Evolutionary conservation across 208 protist genomes (phyloP).

Genomic region (Trypanosoma mega): DNA sequence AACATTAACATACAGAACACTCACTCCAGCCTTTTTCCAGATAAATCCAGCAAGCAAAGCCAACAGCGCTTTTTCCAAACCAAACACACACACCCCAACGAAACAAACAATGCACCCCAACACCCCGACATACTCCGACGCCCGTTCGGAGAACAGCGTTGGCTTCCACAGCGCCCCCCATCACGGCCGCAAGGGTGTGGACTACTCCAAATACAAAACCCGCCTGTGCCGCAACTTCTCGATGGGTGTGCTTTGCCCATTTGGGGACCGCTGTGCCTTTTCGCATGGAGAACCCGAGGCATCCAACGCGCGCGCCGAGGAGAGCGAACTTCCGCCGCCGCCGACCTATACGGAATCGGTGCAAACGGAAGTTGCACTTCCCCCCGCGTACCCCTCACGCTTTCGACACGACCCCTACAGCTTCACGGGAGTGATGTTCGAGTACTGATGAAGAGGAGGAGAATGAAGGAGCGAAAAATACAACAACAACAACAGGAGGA

Average conservation of each 20-base stretch:
- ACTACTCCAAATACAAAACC: slow-evolving; percentile 85
- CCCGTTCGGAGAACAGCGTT: slow-evolving; percentile 26
- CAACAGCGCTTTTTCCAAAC: too few relatives aligned
- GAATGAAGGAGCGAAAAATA: too few relatives aligned
- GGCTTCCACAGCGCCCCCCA: slow-evolving; percentile 25
- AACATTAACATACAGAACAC: too few relatives aligned
- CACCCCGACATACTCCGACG: slow-evolving; percentile 25
- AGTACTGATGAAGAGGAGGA: slow-evolving; percentile 25
- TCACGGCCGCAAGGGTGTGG: slow-evolving; percentile 58
- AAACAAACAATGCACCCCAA: slow-evolving; percentile 20
- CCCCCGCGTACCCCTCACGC: slow-evolving; percentile 74
- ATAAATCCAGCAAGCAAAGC: too few relatives aligned
- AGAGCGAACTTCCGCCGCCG: slow-evolving; percentile 38
- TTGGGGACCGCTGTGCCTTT: slow-evolving; percentile 84
- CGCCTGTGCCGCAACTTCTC: slow-evolving; percentile 87
- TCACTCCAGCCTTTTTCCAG: too few relatives aligned
- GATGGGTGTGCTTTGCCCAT: slow-evolving; percentile 65
- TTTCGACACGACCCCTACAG: slow-evolving; percentile 90
- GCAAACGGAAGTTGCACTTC: slow-evolving; percentile 41
- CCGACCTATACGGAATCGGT: slow-evolving; percentile 67
- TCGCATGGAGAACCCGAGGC: slow-evolving; percentile 65
- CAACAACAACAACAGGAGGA: too few relatives aligned
- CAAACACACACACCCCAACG: too few relatives aligned
- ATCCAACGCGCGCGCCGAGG: slow-evolving; percentile 20
- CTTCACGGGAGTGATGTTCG: slow-evolving; percentile 51